Conservation (phyloP, 208 protist genomes). For the Willaertia magna region DNA sequence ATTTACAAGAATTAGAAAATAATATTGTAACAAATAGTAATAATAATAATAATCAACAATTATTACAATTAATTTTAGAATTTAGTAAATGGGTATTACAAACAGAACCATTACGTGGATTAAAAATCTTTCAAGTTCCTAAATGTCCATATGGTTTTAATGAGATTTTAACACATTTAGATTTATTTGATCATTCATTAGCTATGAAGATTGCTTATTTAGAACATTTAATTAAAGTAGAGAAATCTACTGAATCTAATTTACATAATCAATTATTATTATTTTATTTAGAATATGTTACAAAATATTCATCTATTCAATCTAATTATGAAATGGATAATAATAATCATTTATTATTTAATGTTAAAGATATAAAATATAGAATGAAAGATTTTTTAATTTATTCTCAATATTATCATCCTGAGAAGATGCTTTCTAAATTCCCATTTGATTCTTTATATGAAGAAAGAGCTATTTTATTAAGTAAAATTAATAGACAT, state of each 20-base stretch:
- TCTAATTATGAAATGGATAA: neutral
- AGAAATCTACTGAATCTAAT: neutral
- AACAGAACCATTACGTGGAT: neutral
- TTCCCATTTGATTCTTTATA: neutral
- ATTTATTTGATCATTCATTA: neutral
- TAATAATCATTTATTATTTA: neutral
- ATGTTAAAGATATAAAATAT: neutral
- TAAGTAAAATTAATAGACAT: neutral
- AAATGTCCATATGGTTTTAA: neutral
- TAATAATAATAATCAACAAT: too few species aligned
- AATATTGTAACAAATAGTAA: too few species aligned
- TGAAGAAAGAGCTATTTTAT: constrained; percentile 10
- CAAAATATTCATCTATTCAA: neutral
- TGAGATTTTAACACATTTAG: neutral
- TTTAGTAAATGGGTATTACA: neutral
- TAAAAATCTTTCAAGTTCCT: neutral
- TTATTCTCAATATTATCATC: neutral
- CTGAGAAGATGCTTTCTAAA: neutral
- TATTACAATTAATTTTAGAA: neutral
- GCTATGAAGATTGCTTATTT: neutral
- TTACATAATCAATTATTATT: neutral
- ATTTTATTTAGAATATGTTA: neutral
- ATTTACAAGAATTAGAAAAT: neutral
- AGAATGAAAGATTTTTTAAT: neutral
- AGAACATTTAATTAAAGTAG: neutral